phyloP scores from a whole-genome alignment of 345 rosid species.

The Populus alba region DNA sequence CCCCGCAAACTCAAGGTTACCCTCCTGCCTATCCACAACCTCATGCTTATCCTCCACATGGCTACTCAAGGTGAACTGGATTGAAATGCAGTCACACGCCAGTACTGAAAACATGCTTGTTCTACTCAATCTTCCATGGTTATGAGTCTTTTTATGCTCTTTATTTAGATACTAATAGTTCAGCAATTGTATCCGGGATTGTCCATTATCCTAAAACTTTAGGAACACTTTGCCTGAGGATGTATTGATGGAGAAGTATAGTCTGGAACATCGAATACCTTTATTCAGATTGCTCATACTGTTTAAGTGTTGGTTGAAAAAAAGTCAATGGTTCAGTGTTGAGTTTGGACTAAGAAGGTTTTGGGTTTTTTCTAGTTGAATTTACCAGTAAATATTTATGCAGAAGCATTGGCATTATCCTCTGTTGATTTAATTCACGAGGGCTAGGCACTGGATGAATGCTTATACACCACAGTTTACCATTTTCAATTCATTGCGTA shows the following conservation, averaged over 20 bases:
- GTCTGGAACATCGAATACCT: background rate
- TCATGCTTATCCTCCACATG: slow-evolving; percentile 9
- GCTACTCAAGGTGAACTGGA: slow-evolving; percentile 8
- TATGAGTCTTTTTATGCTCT: background rate
- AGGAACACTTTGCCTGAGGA: background rate
- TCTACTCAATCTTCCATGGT: background rate
- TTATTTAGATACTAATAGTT: background rate
- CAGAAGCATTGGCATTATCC: background rate
- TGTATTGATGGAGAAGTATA: background rate
- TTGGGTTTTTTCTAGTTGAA: background rate
- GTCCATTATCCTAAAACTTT: background rate
- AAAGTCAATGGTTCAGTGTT: background rate
- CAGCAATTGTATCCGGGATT: background rate
- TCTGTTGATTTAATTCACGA: background rate
- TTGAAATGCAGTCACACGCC: background rate
- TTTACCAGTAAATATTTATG: background rate
- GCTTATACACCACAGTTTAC: background rate
- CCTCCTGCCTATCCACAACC: slow-evolving; percentile 5
- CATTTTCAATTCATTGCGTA: background rate
- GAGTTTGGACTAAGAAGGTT: background rate
- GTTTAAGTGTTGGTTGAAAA: background rate
- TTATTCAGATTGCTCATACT: background rate
- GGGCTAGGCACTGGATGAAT: background rate
- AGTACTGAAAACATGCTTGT: background rate
- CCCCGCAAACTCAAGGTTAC: slow-evolving; percentile 8